Conservation (phyloP, 768 basidiomycete species). For the Macrolepiota albuminosa region DNA sequence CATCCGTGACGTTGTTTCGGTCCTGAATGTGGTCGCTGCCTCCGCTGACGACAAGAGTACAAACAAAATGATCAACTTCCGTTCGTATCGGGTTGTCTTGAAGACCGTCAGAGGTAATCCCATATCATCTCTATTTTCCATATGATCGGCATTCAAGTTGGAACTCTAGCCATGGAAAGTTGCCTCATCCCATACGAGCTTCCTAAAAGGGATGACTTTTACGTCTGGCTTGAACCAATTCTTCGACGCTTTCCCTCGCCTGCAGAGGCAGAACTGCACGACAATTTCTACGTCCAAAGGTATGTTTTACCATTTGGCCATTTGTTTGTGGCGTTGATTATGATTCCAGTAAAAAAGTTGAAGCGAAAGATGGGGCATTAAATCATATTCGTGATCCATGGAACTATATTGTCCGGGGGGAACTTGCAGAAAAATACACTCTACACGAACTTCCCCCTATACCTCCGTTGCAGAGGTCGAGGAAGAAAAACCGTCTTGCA, state of each 20-base stretch:
- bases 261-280: conserved; percentile 6
- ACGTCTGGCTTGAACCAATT: conserved; percentile 31
- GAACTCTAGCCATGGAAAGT: conserved; percentile 39
- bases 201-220: conserved; percentile 26
- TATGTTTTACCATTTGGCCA: neutral
- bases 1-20: conserved; percentile 24
- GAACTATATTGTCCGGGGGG: conserved; percentile 4
- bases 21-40: conserved; percentile 18
- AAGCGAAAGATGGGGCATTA: conserved; percentile 10
- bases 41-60: conserved; percentile 7
- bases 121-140: neutral
- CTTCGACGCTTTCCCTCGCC: conserved; percentile 16
- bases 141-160: neutral
- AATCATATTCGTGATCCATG: conserved; percentile 9
- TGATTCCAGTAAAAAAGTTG: conserved; percentile 7
- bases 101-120: conserved; percentile 36
- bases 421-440: conserved; percentile 1
- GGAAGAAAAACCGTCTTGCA: conserved; percentile 5
- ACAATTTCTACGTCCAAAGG: conserved; percentile 14
- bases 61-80: conserved; percentile 31
- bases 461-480: neutral
- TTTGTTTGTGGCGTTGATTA: neutral
- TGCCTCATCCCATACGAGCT: conserved; percentile 40
- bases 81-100: conserved; percentile 30
- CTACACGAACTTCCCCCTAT: conserved; percentile 7